A percentile compares a stretch with the other conserved stretches of the same genome.
Conservation (phyloP, 2,329 filamentous ascomycete species). For the Arachnomyces sp. region DNA sequence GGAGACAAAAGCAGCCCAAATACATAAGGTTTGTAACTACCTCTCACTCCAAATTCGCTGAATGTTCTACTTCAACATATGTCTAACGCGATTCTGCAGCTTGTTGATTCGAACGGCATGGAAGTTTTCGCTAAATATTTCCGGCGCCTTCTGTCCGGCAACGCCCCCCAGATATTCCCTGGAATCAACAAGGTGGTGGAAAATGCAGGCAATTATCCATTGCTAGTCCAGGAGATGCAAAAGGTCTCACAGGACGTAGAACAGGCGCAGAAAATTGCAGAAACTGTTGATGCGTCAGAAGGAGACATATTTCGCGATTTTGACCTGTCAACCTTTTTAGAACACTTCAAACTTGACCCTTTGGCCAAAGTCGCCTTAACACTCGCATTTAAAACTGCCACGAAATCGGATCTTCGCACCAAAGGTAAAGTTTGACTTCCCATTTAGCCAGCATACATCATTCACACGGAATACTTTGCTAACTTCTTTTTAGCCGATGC, state of each 20-base stretch:
- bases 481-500: conserved; percentile 60
- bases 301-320: conserved; percentile 95
- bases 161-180: conserved; percentile 86
- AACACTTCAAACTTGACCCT: conserved; percentile 89
- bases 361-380: conserved; percentile 81
- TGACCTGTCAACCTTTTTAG: conserved; percentile 89
- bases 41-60: not conserved
- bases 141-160: conserved; percentile 80
- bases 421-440: conserved; percentile 59
- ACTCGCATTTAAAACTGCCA: conserved; percentile 78
- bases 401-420: conserved; percentile 71
- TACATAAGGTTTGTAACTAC: conserved; percentile 62
- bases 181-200: conserved; percentile 64
- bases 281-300: conserved; percentile 82
- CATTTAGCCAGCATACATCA: conserved; percentile 1
- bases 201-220: conserved; percentile 72
- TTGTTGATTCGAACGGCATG: conserved; percentile 98
- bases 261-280: conserved; percentile 84
- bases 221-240: conserved; percentile 75
- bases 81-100: conserved; percentile 41
- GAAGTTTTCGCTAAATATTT: conserved; percentile 97
- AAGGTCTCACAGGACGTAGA: conserved; percentile 70
- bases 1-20: conserved; percentile 83
- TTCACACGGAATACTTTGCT: conserved; percentile 7
- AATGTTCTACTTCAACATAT: conserved; percentile 1